A percentile compares a stretch with the other conserved stretches of the same genome.
phyloP scores from a whole-genome alignment of 2,329 filamentous ascomycete genomes.

The Talaromyces sp. region DNA sequence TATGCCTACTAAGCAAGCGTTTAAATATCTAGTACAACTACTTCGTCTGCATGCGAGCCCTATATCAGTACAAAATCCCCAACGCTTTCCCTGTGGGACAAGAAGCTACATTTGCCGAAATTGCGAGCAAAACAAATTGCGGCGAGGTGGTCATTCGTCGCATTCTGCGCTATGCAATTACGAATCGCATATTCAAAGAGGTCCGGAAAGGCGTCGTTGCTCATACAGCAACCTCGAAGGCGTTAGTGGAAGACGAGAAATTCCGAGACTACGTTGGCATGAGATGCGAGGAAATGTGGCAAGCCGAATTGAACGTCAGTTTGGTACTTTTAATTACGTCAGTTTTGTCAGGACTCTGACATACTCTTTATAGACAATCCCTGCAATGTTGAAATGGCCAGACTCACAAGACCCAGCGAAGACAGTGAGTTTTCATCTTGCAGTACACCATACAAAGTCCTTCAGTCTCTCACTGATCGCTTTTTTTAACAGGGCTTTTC shows the following conservation, averaged over 20 bases:
- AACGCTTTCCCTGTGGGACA: background rate
- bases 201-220: constrained; percentile 2
- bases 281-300: constrained; percentile 8
- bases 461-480: background rate
- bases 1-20: background rate
- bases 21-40: background rate
- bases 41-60: background rate
- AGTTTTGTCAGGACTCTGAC: background rate
- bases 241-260: background rate
- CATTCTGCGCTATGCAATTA: constrained; percentile 7
- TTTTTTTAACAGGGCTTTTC: constrained; percentile 4
- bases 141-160: background rate
- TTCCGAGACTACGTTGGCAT: constrained; percentile 8
- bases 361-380: background rate
- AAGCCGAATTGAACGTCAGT: constrained; percentile 2
- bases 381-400: constrained; percentile 7
- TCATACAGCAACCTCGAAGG: constrained; percentile 7
- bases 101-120: constrained; percentile 5
- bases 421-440: background rate
- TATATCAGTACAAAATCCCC: background rate
- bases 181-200: constrained; percentile 6
- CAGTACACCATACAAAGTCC: background rate
- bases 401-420: constrained; percentile 5
- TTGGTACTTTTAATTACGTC: background rate
- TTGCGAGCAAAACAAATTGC: constrained; percentile 1